Percentiles rank a stretch among this genome's conserved stretches.
Evolutionary conservation across 331 rosid genomes (phyloP).

Genomic region (Malus hybrid): DNA sequence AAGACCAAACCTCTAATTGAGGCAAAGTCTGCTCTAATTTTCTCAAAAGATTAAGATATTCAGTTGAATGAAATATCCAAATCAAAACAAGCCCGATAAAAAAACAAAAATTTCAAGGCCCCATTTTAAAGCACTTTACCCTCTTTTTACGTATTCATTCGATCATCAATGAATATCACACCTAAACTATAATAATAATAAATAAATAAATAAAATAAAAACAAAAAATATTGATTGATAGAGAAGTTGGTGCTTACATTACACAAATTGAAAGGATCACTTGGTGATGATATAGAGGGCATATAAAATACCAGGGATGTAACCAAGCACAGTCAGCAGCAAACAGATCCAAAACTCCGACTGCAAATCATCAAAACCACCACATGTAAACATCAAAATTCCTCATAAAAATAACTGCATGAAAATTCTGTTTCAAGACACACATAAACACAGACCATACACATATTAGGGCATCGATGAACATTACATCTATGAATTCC

Average conservation of each 20-base stretch:
- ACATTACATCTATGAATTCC: background rate
- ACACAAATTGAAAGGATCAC: constrained; percentile 25
- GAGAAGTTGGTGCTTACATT: constrained; percentile 24
- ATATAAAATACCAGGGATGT: constrained; percentile 71
- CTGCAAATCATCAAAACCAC: constrained; percentile 25
- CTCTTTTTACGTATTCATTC: background rate
- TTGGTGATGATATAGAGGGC: constrained; percentile 61
- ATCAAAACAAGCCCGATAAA: too few species aligned
- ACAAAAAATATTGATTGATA: background rate
- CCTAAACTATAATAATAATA: background rate
- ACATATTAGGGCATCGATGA: background rate
- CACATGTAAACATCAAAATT: background rate
- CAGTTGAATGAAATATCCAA: too few species aligned
- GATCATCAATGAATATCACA: background rate
- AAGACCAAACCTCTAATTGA: too few species aligned
- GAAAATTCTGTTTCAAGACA: background rate
- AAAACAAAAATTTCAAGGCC: too few species aligned
- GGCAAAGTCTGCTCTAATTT: too few species aligned
- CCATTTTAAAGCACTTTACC: too few species aligned
- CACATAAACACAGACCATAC: background rate
- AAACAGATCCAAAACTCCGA: constrained; percentile 82
- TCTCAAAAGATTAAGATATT: too few species aligned
- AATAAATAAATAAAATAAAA: background rate
- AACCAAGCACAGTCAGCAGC: constrained; percentile 58
- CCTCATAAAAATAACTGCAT: background rate